These are phyloP conservation scores for Cryomyces antarcticus DNA, from an alignment of 495 filamentous ascomycete species.

Conservation along the genomic window DNA sequence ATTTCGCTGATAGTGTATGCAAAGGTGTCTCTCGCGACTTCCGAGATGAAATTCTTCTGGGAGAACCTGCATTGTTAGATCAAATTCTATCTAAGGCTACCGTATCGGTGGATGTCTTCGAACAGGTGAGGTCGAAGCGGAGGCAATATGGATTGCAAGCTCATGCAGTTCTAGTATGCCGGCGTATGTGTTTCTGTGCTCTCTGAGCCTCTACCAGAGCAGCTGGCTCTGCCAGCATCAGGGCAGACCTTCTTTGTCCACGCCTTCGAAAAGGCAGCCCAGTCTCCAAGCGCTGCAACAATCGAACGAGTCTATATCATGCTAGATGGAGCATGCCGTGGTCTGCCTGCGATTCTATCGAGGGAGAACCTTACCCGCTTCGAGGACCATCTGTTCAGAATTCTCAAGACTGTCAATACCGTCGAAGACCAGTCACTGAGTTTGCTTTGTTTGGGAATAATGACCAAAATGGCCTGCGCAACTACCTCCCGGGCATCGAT, in stretches of 20 bases:
- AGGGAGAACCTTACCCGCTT: constrained; percentile 4
- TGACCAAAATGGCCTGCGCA: background rate
- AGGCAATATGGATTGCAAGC: background rate
- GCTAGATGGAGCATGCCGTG: constrained; percentile 13
- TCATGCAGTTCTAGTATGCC: constrained; percentile 6
- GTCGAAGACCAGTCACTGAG: constrained; percentile 2
- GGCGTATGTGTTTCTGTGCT: constrained; percentile 7
- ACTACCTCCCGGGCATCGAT: background rate
- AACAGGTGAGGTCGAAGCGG: constrained; percentile 5
- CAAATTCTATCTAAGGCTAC: constrained; percentile 11
- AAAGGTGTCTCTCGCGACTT: constrained; percentile 9
- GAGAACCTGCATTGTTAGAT: constrained; percentile 10
- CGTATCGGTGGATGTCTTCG: constrained; percentile 1
- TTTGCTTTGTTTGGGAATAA: constrained; percentile 8
- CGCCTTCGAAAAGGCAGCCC: constrained; percentile 8
- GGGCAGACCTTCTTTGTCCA: constrained; percentile 13
- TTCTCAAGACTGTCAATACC: constrained; percentile 5
- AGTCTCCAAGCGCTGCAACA: constrained; percentile 3
- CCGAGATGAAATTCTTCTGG: constrained; percentile 9
- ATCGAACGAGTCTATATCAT: constrained; percentile 10
- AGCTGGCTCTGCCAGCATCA: constrained; percentile 10
- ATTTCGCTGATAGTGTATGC: background rate
- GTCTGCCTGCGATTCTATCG: constrained; percentile 6
- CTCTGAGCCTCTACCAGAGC: constrained; percentile 10
- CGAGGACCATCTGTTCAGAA: constrained; percentile 9